Percentiles rank a stretch among this genome's conserved stretches.
phyloP scores from a whole-genome alignment of 129 eudicot species.

The Artemisia argyi region DNA sequence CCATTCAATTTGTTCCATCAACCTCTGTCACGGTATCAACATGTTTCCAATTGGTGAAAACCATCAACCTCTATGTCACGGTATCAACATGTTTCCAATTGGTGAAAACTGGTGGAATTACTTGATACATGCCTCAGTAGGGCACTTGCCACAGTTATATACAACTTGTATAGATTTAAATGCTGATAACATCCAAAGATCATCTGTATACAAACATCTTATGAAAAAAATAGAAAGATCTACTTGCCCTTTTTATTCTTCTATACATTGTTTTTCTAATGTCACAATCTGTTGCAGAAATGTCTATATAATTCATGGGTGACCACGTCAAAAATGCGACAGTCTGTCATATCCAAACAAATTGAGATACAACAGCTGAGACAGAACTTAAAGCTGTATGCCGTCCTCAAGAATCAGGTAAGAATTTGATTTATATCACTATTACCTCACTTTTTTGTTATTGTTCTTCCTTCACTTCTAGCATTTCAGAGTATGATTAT shows the following conservation, averaged over 20 bases:
- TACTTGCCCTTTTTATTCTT: background rate
- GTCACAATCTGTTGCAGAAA: slow-evolving; percentile 47
- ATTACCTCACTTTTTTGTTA: background rate
- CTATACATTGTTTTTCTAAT: slow-evolving; percentile 16
- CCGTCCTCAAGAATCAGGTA: slow-evolving; percentile 40
- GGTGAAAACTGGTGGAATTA: slow-evolving; percentile 10
- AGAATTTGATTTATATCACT: slow-evolving; percentile 14
- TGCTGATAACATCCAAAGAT: background rate
- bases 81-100: background rate
- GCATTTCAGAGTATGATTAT: slow-evolving; percentile 2
- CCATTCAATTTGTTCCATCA: no score
- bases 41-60: slow-evolving; percentile 8
- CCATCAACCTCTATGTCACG: background rate
- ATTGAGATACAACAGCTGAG: slow-evolving; percentile 51
- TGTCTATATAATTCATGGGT: slow-evolving; percentile 70
- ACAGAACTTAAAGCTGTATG: slow-evolving; percentile 39
- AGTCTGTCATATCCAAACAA: slow-evolving; percentile 47
- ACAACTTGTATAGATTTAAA: background rate
- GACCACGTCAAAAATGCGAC: slow-evolving; percentile 50
- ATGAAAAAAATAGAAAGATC: background rate
- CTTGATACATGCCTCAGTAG: slow-evolving; percentile 3
- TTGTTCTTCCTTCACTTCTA: background rate
- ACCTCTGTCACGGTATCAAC: background rate
- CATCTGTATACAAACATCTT: slow-evolving; percentile 7
- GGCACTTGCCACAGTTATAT: background rate